phyloP scores from a whole-genome alignment of 2,329 filamentous ascomycete species.

The Xylaria sp. region DNA sequence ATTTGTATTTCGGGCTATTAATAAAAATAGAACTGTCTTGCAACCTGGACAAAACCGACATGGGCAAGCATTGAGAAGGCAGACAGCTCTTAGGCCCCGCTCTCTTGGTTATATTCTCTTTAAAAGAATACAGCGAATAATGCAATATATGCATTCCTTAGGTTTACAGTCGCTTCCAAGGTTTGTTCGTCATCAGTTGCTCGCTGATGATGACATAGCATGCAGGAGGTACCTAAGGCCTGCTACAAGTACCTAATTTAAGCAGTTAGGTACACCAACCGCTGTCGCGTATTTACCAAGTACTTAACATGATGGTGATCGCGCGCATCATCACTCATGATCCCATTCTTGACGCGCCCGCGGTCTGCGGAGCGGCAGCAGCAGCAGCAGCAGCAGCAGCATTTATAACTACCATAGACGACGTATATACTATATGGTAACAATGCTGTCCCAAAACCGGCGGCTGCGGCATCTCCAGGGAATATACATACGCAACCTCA shows the following conservation, averaged over 20 bases:
- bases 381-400: constrained; percentile 22
- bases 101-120: too few relatives aligned
- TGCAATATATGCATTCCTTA: neutral
- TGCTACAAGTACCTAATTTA: neutral
- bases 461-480: constrained; percentile 88
- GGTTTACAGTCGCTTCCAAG: neutral
- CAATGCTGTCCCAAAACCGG: constrained; percentile 77
- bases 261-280: neutral
- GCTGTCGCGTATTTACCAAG: neutral
- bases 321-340: constrained; percentile 34
- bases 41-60: neutral
- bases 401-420: constrained; percentile 4
- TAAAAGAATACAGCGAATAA: neutral
- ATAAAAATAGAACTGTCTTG: neutral
- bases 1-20: neutral
- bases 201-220: too few relatives aligned
- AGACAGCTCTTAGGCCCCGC: neutral
- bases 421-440: constrained; percentile 16
- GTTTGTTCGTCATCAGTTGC: neutral
- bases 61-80: neutral
- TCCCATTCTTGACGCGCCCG: constrained; percentile 40
- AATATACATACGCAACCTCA: constrained; percentile 87
- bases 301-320: neutral
- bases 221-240: too few relatives aligned
- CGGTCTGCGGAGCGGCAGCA: constrained; percentile 49